Evolutionary conservation across 768 basidiomycete species (phyloP).

Genomic region (Termitomyces sp.): DNA sequence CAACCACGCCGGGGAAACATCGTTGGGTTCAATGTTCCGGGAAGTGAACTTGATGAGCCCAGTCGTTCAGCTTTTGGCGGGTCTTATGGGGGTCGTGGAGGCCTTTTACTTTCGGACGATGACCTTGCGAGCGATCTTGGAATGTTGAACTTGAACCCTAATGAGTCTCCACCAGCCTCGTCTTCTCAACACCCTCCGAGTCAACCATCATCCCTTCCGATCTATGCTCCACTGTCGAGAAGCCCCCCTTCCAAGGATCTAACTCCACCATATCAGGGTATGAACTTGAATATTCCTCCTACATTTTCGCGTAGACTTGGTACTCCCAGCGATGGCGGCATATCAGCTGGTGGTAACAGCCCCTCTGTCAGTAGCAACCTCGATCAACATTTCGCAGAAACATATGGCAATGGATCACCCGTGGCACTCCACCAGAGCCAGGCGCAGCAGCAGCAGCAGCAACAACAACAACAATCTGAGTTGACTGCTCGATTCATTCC

Average conservation of each 20-base stretch:
- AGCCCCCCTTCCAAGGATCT: conserved; percentile 54
- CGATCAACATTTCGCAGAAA: conserved; percentile 40
- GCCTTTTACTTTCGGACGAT: conserved; percentile 70
- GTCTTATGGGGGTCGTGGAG: conserved; percentile 40
- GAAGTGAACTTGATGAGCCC: conserved; percentile 32
- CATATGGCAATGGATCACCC: conserved; percentile 23
- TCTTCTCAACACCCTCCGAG: conserved; percentile 51
- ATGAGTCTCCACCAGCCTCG: conserved; percentile 29
- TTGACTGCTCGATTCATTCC: conserved; percentile 59
- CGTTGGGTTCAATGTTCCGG: conserved; percentile 64
- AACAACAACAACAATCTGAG: conserved; percentile 28
- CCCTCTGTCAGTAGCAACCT: conserved; percentile 38
- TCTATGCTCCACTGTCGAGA: conserved; percentile 64
- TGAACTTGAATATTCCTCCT: conserved; percentile 55
- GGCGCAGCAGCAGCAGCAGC: conserved; percentile 12
- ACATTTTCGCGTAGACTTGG: conserved; percentile 43
- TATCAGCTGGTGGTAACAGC: conserved; percentile 43
- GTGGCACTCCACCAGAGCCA: conserved; percentile 16
- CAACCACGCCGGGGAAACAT: conserved; percentile 64
- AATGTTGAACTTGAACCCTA: conserved; percentile 49
- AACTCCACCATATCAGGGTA: conserved; percentile 46
- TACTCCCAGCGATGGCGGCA: conserved; percentile 59
- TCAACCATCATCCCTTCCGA: conserved; percentile 72
- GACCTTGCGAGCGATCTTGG: conserved; percentile 73
- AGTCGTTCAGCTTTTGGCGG: conserved; percentile 25